Evolutionary conservation across 257 asterid genomes (phyloP), one percentile per base, ranked within the genome.

Genomic region (Ajuga chamaepitys): DNA sequence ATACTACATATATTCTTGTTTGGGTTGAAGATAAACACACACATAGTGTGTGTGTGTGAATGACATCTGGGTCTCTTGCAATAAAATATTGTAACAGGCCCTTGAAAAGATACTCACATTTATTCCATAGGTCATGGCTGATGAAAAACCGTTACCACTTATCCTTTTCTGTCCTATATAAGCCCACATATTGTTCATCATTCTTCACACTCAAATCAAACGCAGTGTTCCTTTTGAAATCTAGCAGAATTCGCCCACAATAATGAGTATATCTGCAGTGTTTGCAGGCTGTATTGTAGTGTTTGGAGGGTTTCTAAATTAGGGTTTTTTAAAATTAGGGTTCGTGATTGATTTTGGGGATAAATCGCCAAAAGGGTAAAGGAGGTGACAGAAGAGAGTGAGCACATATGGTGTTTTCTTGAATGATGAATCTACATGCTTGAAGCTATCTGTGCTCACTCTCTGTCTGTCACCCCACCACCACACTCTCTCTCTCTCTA

Each of bases 321-420:
- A 64, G 83, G 80, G 78, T 68, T 71, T 26, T 16, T 1, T 16
- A n/a, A n/a, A n/a, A n/a, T n/a, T n/a, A n/a, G 13, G 8, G 12
- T n/a, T 0, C 9, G 34, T 64, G 47, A 7, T 45, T n/a, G n/a
- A n/a, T 48, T 4, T 47, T 24, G 45, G 67, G 24, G 63, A 22
- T 12, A 0, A 10, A 18, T 50, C 35, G 2, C 28, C 58, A 38
- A n/a, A 75, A 25, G 75, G 83, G 80, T 81, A 78, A 84, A 62
- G 87, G 86, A 56, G 85, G 91, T 88, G 95, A 88, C 96, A 83
- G 96, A 88, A 88, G 96, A 88, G 96, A 88, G 96, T 88, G 96
- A 89, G 96, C 96, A 86, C 96, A 71, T 55, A 83, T 86, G 87
- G 86, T 82, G 78, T 79, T 88, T 87, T 86, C 95, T 79, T 71